phyloP scores from a whole-genome alignment of 805 yeast species.

The Saccharomycopsis amapae region DNA sequence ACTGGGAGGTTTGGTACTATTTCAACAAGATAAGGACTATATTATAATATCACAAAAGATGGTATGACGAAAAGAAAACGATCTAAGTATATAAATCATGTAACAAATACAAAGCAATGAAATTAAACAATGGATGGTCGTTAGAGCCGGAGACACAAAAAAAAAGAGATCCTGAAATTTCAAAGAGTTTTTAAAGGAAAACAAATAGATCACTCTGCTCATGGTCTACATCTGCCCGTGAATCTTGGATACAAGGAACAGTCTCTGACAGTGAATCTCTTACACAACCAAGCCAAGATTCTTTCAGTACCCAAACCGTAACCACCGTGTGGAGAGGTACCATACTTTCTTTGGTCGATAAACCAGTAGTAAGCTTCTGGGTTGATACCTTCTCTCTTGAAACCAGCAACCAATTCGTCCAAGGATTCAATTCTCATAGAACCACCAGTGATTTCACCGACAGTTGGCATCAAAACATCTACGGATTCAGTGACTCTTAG shows the following conservation, averaged over 20 bases:
- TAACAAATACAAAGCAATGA: no score
- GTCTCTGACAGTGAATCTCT: slow-evolving; percentile 97
- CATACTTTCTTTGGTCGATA: slow-evolving; percentile 91
- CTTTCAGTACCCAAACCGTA: slow-evolving; percentile 98
- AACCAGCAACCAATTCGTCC: slow-evolving; percentile 82
- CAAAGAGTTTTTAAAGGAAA: no score
- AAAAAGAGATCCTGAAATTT: no score
- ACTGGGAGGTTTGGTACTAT: no score
- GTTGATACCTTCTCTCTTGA: slow-evolving; percentile 86
- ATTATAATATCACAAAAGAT: no score
- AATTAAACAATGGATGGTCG: no score
- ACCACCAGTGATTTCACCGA: slow-evolving; percentile 98
- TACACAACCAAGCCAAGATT: slow-evolving; percentile 95
- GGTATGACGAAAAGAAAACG: no score
- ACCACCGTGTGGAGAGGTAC: slow-evolving; percentile 98
- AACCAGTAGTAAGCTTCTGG: slow-evolving; percentile 91
- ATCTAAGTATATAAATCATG: no score
- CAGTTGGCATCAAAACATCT: slow-evolving; percentile 97
- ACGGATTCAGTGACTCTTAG: slow-evolving; percentile 96
- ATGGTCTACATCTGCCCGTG: slow-evolving; percentile 97
- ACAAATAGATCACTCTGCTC: slow-evolving; percentile 17
- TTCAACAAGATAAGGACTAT: no score
- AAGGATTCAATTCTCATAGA: slow-evolving; percentile 89
- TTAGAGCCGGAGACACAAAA: no score
- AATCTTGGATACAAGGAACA: slow-evolving; percentile 97